Evolutionary conservation across 768 basidiomycete species (phyloP).

Genomic region (Amanita rubescens): DNA sequence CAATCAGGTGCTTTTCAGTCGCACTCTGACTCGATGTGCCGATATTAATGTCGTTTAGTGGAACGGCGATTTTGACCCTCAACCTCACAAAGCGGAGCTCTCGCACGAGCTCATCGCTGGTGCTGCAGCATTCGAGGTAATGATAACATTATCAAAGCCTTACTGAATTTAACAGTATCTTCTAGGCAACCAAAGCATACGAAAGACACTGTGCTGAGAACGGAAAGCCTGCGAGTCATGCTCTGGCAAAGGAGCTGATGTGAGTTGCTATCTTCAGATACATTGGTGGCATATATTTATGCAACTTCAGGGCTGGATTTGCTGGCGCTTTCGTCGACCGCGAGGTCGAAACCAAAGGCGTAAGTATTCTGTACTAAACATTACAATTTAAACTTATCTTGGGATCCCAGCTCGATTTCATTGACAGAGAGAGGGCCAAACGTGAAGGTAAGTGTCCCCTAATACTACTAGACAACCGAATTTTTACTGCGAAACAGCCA

Average conservation of each 20-base stretch:
- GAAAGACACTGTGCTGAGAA: constrained; percentile 43
- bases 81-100: constrained; percentile 48
- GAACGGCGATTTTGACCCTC: no score
- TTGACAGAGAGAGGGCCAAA: constrained; percentile 19
- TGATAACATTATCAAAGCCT: neutral
- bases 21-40: neutral
- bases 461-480: no score
- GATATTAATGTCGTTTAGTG: constrained; percentile 29
- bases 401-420: constrained; percentile 14
- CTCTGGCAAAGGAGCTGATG: constrained; percentile 47
- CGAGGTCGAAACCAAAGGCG: constrained; percentile 46
- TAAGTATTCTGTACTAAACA: constrained; percentile 12
- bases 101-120: constrained; percentile 64
- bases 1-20: constrained; percentile 26
- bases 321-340: constrained; percentile 27
- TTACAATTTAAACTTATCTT: neutral
- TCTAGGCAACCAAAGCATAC: constrained; percentile 56
- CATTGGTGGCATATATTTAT: neutral
- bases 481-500: neutral
- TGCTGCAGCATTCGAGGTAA: constrained; percentile 59
- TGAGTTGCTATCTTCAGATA: constrained; percentile 13
- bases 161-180: neutral
- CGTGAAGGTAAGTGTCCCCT: constrained; percentile 10
- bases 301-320: constrained; percentile 43
- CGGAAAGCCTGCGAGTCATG: constrained; percentile 44